A percentile compares a stretch with the other conserved stretches of the same genome.
phyloP scores from a whole-genome alignment of 1,284 basidiomycete genomes.

The Pseudomicrostroma phylloplanum region DNA sequence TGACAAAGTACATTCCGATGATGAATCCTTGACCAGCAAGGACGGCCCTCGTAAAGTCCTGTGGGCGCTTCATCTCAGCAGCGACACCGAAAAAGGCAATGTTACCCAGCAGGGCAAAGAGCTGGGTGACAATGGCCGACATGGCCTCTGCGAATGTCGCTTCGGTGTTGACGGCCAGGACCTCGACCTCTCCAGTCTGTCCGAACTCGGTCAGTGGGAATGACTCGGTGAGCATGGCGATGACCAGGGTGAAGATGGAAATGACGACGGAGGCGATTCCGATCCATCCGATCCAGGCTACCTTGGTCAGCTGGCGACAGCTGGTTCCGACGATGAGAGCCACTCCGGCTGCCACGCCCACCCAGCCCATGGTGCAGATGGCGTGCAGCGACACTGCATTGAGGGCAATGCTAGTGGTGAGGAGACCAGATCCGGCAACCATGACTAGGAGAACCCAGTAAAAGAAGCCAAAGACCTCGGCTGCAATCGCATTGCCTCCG shows the following conservation, averaged over 20 bases:
- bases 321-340: not conserved
- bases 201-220: not conserved
- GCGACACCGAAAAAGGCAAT: constrained; percentile 3
- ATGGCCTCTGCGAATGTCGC: constrained; percentile 1
- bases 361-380: constrained; percentile 10
- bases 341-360: not conserved
- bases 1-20: constrained; percentile 16
- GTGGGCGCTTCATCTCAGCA: constrained; percentile 5
- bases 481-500: not conserved
- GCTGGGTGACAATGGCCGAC: constrained; percentile 5
- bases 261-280: constrained; percentile 5
- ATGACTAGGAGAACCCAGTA: constrained; percentile 7
- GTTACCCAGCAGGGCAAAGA: not conserved
- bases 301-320: not conserved
- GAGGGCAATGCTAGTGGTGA: constrained; percentile 8
- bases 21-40: constrained; percentile 4
- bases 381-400: constrained; percentile 6
- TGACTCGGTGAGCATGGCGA: not conserved
- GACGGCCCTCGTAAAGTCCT: not conserved
- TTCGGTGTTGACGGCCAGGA: not conserved
- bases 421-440: not conserved
- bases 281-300: constrained; percentile 6
- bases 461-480: not conserved
- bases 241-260: constrained; percentile 4
- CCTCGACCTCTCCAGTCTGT: not conserved